Evolutionary conservation across 2,329 filamentous ascomycete species (phyloP).

Genomic region (Epichloe bromicola): DNA sequence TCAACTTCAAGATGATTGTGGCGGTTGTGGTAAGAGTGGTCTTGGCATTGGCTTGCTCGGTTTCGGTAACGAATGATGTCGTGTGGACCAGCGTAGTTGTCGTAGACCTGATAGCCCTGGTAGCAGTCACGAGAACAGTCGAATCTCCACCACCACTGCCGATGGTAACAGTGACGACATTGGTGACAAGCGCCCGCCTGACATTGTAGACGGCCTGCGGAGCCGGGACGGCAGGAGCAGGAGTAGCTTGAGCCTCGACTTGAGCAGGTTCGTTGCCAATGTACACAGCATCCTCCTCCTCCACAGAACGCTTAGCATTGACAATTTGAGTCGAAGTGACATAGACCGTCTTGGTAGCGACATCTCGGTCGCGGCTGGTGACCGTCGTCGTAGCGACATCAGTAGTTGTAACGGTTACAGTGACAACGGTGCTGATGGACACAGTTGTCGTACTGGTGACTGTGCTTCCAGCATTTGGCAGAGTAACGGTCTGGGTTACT

Average conservation of each 20-base stretch:
- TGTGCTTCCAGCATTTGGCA: constrained; percentile 13
- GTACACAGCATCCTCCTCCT: background rate
- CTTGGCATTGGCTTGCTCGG: constrained; percentile 20
- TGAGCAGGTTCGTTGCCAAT: constrained; percentile 4
- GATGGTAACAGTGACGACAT: constrained; percentile 19
- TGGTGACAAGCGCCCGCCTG: constrained; percentile 23
- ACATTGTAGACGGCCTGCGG: constrained; percentile 13
- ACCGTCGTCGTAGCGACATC: constrained; percentile 23
- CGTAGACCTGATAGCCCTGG: constrained; percentile 20
- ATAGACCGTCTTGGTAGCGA: constrained; percentile 23
- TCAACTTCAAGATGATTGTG: constrained; percentile 23
- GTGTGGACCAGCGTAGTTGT: constrained; percentile 16
- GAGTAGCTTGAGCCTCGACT: constrained; percentile 9
- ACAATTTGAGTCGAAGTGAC: constrained; percentile 20
- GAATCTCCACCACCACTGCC: constrained; percentile 10
- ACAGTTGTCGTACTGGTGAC: constrained; percentile 18
- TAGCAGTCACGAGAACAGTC: constrained; percentile 17
- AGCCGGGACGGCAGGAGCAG: constrained; percentile 8
- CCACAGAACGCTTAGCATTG: constrained; percentile 21
- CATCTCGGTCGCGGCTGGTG: constrained; percentile 21
- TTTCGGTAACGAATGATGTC: constrained; percentile 21
- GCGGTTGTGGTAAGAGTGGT: constrained; percentile 26
- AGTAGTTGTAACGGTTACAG: constrained; percentile 22
- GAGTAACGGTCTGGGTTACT: constrained; percentile 19
- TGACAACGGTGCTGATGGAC: constrained; percentile 15